phyloP scores from a whole-genome alignment of 306 rosid species.

The Glycyrrhiza uralensis region DNA sequence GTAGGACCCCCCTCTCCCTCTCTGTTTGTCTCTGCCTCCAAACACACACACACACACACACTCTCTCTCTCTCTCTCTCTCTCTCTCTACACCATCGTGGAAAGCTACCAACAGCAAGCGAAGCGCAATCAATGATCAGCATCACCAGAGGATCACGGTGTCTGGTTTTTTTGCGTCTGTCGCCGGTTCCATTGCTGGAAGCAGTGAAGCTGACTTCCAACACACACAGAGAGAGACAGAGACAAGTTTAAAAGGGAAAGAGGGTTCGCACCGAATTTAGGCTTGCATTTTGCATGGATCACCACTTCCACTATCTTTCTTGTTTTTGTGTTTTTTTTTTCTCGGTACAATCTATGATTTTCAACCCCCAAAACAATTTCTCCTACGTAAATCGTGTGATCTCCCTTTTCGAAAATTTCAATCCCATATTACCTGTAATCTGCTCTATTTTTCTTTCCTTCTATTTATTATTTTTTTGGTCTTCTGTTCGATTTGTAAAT shows the following conservation, averaged over 20 bases:
- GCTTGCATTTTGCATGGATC: constrained; percentile 33
- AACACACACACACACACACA: background rate
- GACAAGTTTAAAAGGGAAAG: background rate
- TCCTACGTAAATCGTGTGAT: background rate
- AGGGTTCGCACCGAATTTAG: background rate
- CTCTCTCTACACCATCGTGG: background rate
- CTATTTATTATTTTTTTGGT: too few species aligned
- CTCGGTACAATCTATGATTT: background rate
- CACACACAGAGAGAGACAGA: background rate
- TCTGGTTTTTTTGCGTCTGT: constrained; percentile 3
- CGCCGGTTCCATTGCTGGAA: constrained; percentile 5
- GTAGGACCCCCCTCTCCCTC: constrained; percentile 51
- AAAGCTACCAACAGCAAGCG: background rate
- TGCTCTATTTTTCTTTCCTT: background rate
- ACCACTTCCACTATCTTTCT: background rate
- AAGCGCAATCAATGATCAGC: constrained; percentile 21
- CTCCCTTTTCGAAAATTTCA: background rate
- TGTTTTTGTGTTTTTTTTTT: constrained; percentile 4
- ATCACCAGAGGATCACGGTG: background rate
- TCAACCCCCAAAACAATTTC: background rate
- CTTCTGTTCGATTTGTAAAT: background rate
- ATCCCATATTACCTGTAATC: background rate
- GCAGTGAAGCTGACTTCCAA: constrained; percentile 15
- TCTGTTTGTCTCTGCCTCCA: constrained; percentile 21
- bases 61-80: background rate